These are phyloP conservation scores for Xylaria nigripes DNA, from an alignment of 495 filamentous ascomycete genomes.

Conservation along the genomic window DNA sequence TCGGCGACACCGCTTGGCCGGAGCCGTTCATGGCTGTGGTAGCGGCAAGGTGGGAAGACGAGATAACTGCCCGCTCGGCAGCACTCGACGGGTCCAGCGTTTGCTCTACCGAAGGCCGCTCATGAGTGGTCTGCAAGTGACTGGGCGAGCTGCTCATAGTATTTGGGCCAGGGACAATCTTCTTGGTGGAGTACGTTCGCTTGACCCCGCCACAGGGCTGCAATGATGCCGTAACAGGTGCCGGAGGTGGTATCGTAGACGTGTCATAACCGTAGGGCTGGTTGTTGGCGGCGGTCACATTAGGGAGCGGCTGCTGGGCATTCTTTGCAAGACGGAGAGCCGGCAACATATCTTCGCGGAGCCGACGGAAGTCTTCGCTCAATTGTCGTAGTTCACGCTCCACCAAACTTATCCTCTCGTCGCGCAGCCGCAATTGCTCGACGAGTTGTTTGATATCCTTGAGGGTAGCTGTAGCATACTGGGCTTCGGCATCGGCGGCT, in stretches of 20 bases:
- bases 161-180: constrained; percentile 71
- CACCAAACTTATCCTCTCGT: constrained; percentile 72
- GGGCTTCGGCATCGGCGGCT: constrained; percentile 84
- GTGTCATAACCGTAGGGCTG: constrained; percentile 36
- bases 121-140: constrained; percentile 52
- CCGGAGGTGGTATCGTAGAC: constrained; percentile 42
- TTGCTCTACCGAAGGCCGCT: constrained; percentile 48
- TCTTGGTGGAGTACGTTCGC: constrained; percentile 84
- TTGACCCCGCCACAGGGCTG: constrained; percentile 49
- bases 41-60: constrained; percentile 67
- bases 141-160: constrained; percentile 67
- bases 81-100: constrained; percentile 46
- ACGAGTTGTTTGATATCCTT: constrained; percentile 87
- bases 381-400: constrained; percentile 75
- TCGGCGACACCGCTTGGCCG: constrained; percentile 42
- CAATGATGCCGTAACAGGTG: constrained; percentile 40
- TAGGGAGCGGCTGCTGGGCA: constrained; percentile 76
- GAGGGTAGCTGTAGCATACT: constrained; percentile 77
- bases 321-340: constrained; percentile 86
- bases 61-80: constrained; percentile 53
- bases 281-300: constrained; percentile 34
- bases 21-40: constrained; percentile 66
- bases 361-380: constrained; percentile 71
- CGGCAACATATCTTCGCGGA: constrained; percentile 86
- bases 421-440: constrained; percentile 73